Evolutionary conservation across 164 flowering plant genomes (phyloP).

Genomic region (Brasenia schreberi): DNA sequence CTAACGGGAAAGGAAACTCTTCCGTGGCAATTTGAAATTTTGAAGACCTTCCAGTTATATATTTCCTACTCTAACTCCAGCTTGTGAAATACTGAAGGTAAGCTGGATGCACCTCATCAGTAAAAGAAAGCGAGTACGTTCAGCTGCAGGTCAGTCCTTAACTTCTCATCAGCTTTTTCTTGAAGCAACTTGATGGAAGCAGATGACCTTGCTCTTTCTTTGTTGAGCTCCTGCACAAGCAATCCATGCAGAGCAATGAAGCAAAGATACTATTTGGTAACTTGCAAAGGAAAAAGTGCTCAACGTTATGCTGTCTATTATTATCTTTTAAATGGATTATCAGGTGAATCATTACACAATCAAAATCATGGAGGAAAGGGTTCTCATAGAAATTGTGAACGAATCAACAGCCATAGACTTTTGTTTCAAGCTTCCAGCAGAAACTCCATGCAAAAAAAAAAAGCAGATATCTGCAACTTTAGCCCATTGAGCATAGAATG

Average conservation of each 20-base stretch:
- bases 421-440: too few species aligned
- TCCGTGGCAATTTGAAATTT: neutral
- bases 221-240: conserved; percentile 55
- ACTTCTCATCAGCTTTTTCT: conserved; percentile 70
- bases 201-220: conserved; percentile 66
- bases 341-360: too few species aligned
- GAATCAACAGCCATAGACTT: too few species aligned
- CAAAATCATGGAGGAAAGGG: too few species aligned
- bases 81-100: neutral
- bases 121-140: conserved; percentile 35
- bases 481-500: too few species aligned
- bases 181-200: conserved; percentile 63
- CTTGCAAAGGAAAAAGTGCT: neutral
- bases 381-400: too few species aligned
- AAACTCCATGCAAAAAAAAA: too few species aligned
- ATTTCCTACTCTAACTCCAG: neutral
- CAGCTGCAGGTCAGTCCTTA: conserved; percentile 57
- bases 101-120: neutral
- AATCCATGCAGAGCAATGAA: neutral
- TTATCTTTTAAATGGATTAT: neutral
- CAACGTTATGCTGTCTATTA: neutral
- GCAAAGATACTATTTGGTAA: neutral
- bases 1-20: neutral
- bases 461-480: too few species aligned
- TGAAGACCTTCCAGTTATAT: neutral